Evolutionary conservation across 1,139 yeast genomes (phyloP), one percentile per base, ranked within the genome.

Genomic region (Blastobotrys persicus): DNA sequence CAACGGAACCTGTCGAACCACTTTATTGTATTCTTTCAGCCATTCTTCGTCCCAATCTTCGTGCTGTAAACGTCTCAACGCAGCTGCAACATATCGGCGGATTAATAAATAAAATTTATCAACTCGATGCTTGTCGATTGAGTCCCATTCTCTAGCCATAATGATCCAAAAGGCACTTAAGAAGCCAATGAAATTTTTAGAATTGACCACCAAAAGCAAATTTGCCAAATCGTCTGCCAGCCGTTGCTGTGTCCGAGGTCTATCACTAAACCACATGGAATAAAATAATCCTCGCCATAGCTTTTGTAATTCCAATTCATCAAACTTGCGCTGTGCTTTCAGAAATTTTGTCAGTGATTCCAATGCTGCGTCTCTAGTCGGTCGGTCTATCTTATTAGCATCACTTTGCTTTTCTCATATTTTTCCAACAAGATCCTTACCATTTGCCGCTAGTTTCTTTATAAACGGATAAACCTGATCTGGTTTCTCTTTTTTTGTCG

Each of bases 201-300:
- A 72, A 19, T 79, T 72, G 19, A 74, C 70, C 0, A 53, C 52
- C 23, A 59, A 48, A 53, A 77, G 78, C 44, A 92, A 71, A 45
- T 70, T 75, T 0, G 94, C 95, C 55, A 92, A 72, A 45, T 80
- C 81, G 47, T 77, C 80, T 2, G 96, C 95, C 42, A 92, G 73
- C 52, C 83, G 73, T 66, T 89, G 96, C 69, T 92, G 98, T 26
- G 96, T 94, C 58, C 84, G 76, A 28, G 96, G 95, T 61, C 94
- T 80, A 68, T 92, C 98, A 64, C 95, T 80, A 69, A 85, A 88
- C 98, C 98, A 92, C 96, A 92, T 88, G 26, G 82, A 64, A 66
- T 76, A 92, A 68, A 85, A 92, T 45, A 92, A 75, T 7, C 98
- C 98, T 68, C 87, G 88, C 97, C 98, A 92, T 52, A 92, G 73